Percentiles rank a stretch among this genome's conserved stretches.
These are phyloP conservation scores for Nidularia pulvinata DNA, from an alignment of 768 basidiomycete species.

Conservation along the genomic window DNA sequence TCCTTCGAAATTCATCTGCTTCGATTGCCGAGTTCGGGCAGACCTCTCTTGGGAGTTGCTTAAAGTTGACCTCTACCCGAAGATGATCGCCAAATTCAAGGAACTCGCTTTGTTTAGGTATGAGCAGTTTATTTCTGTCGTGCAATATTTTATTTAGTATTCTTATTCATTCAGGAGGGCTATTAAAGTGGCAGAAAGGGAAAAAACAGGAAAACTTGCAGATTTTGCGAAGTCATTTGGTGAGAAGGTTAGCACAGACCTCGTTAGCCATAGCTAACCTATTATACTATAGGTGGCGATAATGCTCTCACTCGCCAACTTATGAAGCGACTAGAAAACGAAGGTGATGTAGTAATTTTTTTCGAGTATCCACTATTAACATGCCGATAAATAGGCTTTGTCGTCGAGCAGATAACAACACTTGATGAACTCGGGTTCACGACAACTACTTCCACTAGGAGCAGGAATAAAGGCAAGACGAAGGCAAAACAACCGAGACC, in stretches of 20 bases:
- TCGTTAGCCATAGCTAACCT: slow-evolving; percentile 1
- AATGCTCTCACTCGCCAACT: slow-evolving; percentile 57
- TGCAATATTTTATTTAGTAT: background rate
- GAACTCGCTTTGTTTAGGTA: slow-evolving; percentile 76
- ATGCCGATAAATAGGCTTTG: slow-evolving; percentile 46
- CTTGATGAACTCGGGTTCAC: slow-evolving; percentile 48
- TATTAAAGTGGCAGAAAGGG: slow-evolving; percentile 64
- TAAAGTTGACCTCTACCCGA: slow-evolving; percentile 52
- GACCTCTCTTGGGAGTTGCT: slow-evolving; percentile 75
- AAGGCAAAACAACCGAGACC: slow-evolving; percentile 35
- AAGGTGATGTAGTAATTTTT: slow-evolving; percentile 42
- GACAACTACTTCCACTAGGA: slow-evolving; percentile 33
- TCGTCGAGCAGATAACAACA: slow-evolving; percentile 46
- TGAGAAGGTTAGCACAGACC: slow-evolving; percentile 18
- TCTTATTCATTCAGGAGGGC: slow-evolving; percentile 45
- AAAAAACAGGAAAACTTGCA: slow-evolving; percentile 35
- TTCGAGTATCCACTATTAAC: background rate
- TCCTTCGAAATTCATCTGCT: slow-evolving; percentile 64
- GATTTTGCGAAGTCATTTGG: slow-evolving; percentile 66
- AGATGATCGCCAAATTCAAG: slow-evolving; percentile 62
- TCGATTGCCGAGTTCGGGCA: slow-evolving; percentile 71
- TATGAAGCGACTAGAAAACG: slow-evolving; percentile 66
- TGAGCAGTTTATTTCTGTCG: background rate
- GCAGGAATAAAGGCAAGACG: slow-evolving; percentile 40
- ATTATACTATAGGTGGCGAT: slow-evolving; percentile 42